Conservation (phyloP, 2,329 filamentous ascomycete species). For the Aspergillus felis region DNA sequence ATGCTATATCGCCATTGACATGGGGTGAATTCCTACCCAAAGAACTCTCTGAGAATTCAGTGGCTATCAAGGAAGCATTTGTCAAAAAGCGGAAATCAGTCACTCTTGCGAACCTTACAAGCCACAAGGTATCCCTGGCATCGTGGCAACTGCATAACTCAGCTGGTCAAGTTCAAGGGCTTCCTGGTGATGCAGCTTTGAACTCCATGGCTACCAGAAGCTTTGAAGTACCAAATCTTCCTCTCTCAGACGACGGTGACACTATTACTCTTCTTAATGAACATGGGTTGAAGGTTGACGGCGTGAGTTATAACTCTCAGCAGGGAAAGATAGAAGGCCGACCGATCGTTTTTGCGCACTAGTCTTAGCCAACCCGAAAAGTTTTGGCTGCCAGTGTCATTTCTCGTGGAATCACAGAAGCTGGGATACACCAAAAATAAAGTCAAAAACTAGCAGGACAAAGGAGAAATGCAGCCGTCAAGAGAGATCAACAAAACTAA, state of each 20-base stretch:
- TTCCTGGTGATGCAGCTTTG: conserved; percentile 7
- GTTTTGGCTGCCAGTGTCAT: too few species aligned
- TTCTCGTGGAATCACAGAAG: too few species aligned
- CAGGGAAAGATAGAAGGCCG: conserved; percentile 1
- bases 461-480: too few species aligned
- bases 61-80: conserved; percentile 7
- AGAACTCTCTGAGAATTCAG: conserved; percentile 7
- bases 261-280: conserved; percentile 14
- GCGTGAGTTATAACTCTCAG: conserved; percentile 10
- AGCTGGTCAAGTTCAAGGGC: conserved; percentile 6
- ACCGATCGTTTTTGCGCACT: conserved; percentile 7
- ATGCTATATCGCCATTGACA: conserved; percentile 6
- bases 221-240: conserved; percentile 6
- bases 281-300: conserved; percentile 13
- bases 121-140: conserved; percentile 4
- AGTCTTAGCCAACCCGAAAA: background rate
- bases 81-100: conserved; percentile 5
- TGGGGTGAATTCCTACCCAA: conserved; percentile 8
- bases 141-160: conserved; percentile 13
- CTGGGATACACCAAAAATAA: too few species aligned
- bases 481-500: too few species aligned
- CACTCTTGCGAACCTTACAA: conserved; percentile 11
- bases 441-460: too few species aligned
- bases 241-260: conserved; percentile 9
- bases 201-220: conserved; percentile 1